Conservation (phyloP, 2,329 filamentous ascomycete genomes). For the Colletotrichum liaoningense region DNA sequence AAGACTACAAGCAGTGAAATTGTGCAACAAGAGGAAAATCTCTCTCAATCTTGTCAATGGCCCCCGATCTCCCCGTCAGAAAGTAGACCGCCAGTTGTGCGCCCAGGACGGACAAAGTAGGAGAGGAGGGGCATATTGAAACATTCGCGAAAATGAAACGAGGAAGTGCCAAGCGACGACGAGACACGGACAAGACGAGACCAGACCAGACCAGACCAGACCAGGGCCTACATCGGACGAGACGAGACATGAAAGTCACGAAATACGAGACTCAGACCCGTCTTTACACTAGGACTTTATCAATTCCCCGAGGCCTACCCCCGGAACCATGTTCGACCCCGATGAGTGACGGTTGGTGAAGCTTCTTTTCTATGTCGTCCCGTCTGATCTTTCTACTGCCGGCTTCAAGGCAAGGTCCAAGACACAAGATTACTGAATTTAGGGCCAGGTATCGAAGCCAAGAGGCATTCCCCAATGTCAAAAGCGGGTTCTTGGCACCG, state of each 20-base stretch:
- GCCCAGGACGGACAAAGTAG: background rate
- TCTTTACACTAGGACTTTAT: background rate
- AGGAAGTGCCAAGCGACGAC: slow-evolving; percentile 17
- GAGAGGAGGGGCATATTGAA: slow-evolving; percentile 5
- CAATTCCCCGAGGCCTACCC: slow-evolving; percentile 7
- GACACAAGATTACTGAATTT: background rate
- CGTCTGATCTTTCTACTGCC: background rate
- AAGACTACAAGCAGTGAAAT: background rate
- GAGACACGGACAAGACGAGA: slow-evolving; percentile 15
- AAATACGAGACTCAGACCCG: background rate
- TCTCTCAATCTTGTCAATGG: background rate
- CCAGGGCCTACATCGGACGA: background rate
- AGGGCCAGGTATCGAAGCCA: background rate
- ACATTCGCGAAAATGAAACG: slow-evolving; percentile 23
- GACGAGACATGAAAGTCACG: background rate
- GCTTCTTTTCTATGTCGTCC: background rate
- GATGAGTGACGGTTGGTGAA: background rate
- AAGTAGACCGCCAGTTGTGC: background rate
- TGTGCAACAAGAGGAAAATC: background rate
- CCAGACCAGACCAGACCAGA: slow-evolving; percentile 11
- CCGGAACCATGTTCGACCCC: slow-evolving; percentile 9
- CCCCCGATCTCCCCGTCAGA: background rate
- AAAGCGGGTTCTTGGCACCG: background rate
- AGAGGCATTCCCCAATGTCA: background rate
- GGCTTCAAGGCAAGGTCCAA: background rate